Conservation (phyloP, 768 basidiomycete genomes). For the Vararia minispora region DNA sequence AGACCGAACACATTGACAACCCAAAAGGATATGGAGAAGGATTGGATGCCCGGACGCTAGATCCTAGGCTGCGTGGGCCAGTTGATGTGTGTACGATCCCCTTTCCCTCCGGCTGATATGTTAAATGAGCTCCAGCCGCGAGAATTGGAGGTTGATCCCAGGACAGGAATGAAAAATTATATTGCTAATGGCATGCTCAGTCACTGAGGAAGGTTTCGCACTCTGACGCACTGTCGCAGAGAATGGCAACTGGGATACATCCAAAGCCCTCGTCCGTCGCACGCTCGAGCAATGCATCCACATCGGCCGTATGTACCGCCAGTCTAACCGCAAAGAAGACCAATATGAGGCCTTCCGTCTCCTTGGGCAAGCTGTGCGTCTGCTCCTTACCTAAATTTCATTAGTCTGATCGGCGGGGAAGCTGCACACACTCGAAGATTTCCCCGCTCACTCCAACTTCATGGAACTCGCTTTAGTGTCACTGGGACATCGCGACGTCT, state of each 20-base stretch:
- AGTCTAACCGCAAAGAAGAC: constrained; percentile 49
- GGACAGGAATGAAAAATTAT: constrained; percentile 92
- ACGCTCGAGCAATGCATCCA: constrained; percentile 72
- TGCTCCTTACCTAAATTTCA: background rate
- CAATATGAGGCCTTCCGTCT: constrained; percentile 74
- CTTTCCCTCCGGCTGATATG: background rate
- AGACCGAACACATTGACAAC: constrained; percentile 88
- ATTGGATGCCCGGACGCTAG: constrained; percentile 71
- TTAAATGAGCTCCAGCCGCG: constrained; percentile 33
- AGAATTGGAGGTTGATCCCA: constrained; percentile 77
- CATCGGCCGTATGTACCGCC: constrained; percentile 53
- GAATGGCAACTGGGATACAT: constrained; percentile 79
- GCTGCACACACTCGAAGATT: constrained; percentile 81
- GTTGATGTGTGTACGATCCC: constrained; percentile 47
- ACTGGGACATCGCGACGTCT: constrained; percentile 68
- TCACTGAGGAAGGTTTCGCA: background rate
- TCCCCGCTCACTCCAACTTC: constrained; percentile 83
- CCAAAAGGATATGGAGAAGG: constrained; percentile 83
- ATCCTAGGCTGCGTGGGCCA: constrained; percentile 69
- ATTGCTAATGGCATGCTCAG: constrained; percentile 61
- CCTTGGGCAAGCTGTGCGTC: constrained; percentile 50
- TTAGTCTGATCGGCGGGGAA: constrained; percentile 20
- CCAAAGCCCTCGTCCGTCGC: constrained; percentile 64
- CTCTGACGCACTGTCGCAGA: constrained; percentile 25
- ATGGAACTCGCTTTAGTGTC: constrained; percentile 72